Evolutionary conservation across 805 yeast species (phyloP), one percentile per base, ranked within the genome.

Genomic region (Zygosaccharomyces bisporus): DNA sequence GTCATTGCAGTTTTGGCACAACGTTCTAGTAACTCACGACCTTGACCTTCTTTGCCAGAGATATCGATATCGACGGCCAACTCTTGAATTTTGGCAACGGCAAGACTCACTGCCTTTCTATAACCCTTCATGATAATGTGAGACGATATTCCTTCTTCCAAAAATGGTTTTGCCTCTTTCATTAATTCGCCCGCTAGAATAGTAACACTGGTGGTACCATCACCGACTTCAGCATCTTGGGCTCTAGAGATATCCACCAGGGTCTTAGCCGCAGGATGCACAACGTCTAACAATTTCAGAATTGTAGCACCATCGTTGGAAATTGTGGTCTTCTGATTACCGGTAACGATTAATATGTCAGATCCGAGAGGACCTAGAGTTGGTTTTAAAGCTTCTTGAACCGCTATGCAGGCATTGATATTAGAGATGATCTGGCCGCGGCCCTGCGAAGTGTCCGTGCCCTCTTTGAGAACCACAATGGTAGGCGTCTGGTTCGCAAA

Each of bases 251-350:
- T 86, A 63, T 91, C 95, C 43, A 91, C 99, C 54, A 91, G 72
- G 48, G 91, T 90, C 66, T 88, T 89, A 9, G 99, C 99, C 8
- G 99, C 99, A 7, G 99, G 99, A 60, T 93, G 99, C 19, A 93
- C 96, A 44, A 93, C 95, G 61, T 93, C 99, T 54, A 93, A 70
- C 45, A 93, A 74, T 63, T 84, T 87, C 64, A 93, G 73, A 56
- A 93, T 91, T 2, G 99, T 93, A 32, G 99, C 99, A 54, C 99
- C 99, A 64, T 93, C 99, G 66, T 93, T 93, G 34, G 99, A 91
- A 54, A 93, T 90, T 17, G 98, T 93, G 38, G 98, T 87, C 56
- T 79, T 82, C 44, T 95, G 95, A 58, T 77, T 80, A 13, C 83
- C 76, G 34, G 82, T 80, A 32, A 91, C 97, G 58, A 93, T 81